Conservation (phyloP, 148 eudicot species). For the Mesembryanthemum crystallinum region DNA sequence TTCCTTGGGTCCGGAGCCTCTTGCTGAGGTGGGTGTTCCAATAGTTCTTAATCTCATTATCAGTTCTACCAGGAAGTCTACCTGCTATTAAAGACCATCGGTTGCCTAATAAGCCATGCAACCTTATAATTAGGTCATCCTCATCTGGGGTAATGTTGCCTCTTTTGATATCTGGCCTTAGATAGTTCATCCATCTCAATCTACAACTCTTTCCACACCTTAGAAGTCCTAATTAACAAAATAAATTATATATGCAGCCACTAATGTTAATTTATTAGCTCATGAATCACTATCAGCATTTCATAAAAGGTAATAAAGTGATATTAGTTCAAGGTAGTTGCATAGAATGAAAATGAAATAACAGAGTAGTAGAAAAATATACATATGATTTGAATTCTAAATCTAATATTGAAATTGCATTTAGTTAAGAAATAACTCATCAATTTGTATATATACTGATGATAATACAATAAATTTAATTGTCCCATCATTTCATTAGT, state of each 20-base stretch:
- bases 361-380: too few species aligned
- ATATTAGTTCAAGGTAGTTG: conserved; percentile 6
- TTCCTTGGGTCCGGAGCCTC: conserved; percentile 36
- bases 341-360: too few species aligned
- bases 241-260: not conserved
- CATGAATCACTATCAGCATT: conserved; percentile 14
- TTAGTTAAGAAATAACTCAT: too few species aligned
- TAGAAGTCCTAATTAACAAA: conserved; percentile 36
- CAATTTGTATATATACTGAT: too few species aligned
- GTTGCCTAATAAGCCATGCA: conserved; percentile 58
- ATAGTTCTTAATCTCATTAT: conserved; percentile 65
- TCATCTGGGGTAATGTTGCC: conserved; percentile 58
- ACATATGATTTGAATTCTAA: too few species aligned
- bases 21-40: conserved; percentile 69
- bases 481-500: too few species aligned
- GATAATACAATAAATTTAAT: too few species aligned
- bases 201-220: conserved; percentile 75
- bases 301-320: conserved; percentile 1
- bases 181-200: conserved; percentile 65
- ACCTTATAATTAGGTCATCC: conserved; percentile 57
- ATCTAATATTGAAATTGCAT: too few species aligned
- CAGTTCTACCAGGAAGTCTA: conserved; percentile 68
- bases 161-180: conserved; percentile 64
- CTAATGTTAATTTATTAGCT: conserved; percentile 11
- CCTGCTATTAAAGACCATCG: conserved; percentile 66